phyloP scores from a whole-genome alignment of 2,329 filamentous ascomycete species.

The Teratosphaeriaceae sp. region DNA sequence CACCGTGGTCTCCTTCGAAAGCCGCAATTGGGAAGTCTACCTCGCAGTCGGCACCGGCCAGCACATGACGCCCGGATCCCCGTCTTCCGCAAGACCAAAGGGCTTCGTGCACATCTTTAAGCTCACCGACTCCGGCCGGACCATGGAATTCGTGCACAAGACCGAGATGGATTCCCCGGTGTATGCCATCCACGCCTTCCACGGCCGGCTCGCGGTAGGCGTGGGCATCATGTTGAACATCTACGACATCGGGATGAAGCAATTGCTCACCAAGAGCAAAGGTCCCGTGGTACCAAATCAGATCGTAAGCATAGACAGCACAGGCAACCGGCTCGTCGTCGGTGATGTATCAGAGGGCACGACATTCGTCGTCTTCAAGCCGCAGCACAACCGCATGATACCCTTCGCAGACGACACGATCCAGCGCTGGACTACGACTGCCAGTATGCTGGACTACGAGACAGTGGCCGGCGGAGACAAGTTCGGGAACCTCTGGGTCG shows the following conservation, averaged over 20 bases:
- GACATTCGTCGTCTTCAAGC: conserved; percentile 90
- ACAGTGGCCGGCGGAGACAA: conserved; percentile 93
- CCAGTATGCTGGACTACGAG: conserved; percentile 95
- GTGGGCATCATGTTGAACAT: conserved; percentile 75
- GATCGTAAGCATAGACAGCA: conserved; percentile 81
- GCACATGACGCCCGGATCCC: conserved; percentile 52
- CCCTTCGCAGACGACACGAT: conserved; percentile 89
- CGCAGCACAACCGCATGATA: conserved; percentile 82
- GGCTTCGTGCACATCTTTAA: conserved; percentile 92
- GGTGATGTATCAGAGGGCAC: conserved; percentile 90
- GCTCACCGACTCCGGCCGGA: conserved; percentile 77
- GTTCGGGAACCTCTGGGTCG: conserved; percentile 92
- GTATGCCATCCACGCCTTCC: conserved; percentile 84
- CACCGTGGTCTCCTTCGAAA: conserved; percentile 76
- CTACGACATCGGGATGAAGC: conserved; percentile 89
- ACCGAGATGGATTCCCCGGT: conserved; percentile 87
- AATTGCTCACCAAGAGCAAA: conserved; percentile 77
- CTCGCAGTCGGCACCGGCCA: conserved; percentile 93
- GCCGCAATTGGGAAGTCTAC: conserved; percentile 82
- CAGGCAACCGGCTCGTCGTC: conserved; percentile 84
- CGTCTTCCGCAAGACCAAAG: conserved; percentile 12
- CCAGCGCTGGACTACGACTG: conserved; percentile 82
- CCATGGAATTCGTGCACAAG: conserved; percentile 93
- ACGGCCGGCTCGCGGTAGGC: conserved; percentile 81
- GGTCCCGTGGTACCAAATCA: conserved; percentile 42